Percentiles rank a stretch among this genome's conserved stretches.
Evolutionary conservation across 2,329 filamentous ascomycete species (phyloP).

Genomic region (Thelonectria olida): DNA sequence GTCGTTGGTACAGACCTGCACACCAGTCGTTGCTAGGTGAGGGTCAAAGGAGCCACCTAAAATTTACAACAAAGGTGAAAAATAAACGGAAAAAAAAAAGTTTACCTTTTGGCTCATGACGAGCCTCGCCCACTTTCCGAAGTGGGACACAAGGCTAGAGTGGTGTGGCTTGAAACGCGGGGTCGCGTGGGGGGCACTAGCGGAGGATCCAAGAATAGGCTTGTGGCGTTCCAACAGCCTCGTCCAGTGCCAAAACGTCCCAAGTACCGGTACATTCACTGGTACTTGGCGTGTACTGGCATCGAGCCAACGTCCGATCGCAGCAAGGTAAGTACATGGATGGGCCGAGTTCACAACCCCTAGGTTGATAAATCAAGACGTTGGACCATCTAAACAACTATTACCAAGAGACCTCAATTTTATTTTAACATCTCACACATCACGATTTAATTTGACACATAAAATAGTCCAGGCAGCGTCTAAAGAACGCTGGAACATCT

Average conservation of each 20-base stretch:
- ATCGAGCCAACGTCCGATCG: no score
- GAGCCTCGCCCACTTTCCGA: slow-evolving; percentile 18
- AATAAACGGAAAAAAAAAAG: slow-evolving; percentile 3
- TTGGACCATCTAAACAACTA: no score
- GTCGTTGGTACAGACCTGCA: background rate
- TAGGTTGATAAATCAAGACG: no score
- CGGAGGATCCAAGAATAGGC: slow-evolving; percentile 6
- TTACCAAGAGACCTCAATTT: background rate
- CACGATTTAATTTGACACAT: background rate
- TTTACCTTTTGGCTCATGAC: background rate
- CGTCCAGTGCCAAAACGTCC: background rate
- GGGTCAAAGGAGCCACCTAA: no score
- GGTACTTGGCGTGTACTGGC: background rate
- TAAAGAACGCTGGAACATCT: slow-evolving; percentile 26
- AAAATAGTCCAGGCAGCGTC: slow-evolving; percentile 1
- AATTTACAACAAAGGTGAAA: no score
- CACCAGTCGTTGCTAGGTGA: background rate
- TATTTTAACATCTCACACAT: background rate
- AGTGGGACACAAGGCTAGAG: slow-evolving; percentile 23
- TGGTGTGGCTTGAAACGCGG: slow-evolving; percentile 33
- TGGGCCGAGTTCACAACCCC: no score
- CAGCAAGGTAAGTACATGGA: no score
- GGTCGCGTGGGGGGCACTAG: slow-evolving; percentile 16
- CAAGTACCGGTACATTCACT: slow-evolving; percentile 25
- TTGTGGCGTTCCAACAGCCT: slow-evolving; percentile 25